phyloP scores from a whole-genome alignment of 2,329 filamentous ascomycete species.

The Pseudocercospora fijiensis region DNA sequence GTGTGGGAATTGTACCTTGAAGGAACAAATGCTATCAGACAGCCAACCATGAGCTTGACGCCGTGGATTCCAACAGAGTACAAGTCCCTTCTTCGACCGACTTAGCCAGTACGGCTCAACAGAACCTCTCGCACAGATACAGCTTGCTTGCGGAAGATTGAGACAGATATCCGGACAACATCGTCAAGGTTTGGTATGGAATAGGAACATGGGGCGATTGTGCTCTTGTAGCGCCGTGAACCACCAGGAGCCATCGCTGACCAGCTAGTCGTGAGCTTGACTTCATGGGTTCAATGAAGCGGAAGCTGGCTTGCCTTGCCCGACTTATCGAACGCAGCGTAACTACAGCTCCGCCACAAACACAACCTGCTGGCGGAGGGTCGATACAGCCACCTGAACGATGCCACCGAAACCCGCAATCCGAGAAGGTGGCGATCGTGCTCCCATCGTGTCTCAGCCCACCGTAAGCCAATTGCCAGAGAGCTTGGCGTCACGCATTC shows the following conservation, averaged over 20 bases:
- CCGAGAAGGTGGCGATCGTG: background rate
- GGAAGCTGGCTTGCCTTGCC: background rate
- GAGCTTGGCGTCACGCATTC: background rate
- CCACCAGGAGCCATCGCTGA: background rate
- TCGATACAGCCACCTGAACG: background rate
- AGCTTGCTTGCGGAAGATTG: background rate
- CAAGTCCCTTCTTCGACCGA: background rate
- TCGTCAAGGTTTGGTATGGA: background rate
- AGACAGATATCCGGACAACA: background rate
- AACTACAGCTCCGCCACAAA: background rate
- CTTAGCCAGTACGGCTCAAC: background rate
- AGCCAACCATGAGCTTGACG: background rate
- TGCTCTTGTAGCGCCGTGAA: background rate
- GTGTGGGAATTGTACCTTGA: too few species aligned
- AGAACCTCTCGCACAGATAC: background rate
- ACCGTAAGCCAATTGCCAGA: background rate
- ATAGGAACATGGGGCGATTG: background rate
- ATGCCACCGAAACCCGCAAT: background rate
- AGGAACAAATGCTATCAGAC: too few species aligned
- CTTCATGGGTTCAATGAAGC: background rate
- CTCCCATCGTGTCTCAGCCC: background rate
- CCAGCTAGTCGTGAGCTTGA: background rate
- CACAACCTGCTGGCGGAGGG: background rate
- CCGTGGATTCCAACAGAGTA: background rate
- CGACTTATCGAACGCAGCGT: background rate